phyloP scores from a whole-genome alignment of 768 basidiomycete species.

The Lactarius sp. region DNA sequence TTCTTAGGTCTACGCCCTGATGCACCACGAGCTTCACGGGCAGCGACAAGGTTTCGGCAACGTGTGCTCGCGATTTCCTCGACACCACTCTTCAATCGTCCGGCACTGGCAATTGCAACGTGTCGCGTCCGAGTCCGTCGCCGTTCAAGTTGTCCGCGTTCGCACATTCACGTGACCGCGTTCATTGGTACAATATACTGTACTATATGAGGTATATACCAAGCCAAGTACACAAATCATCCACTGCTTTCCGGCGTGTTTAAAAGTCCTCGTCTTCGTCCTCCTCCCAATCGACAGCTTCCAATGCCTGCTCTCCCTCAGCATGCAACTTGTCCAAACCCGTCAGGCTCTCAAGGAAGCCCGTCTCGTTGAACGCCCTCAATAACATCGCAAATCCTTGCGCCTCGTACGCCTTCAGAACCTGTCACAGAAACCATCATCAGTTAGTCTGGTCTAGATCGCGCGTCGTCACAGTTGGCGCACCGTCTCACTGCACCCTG shows the following conservation, averaged over 20 bases:
- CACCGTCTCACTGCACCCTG: constrained; percentile 83
- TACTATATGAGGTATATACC: not conserved
- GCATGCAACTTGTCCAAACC: constrained; percentile 52
- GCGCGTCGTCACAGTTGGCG: constrained; percentile 27
- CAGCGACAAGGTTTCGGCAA: no score
- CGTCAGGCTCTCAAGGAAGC: constrained; percentile 52
- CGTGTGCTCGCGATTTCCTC: no score
- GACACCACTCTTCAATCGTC: no score
- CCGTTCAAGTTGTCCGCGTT: no score
- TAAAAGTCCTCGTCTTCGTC: constrained; percentile 33
- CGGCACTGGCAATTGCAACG: no score
- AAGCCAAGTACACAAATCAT: not conserved
- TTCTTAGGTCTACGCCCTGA: no score
- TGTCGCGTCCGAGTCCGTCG: no score
- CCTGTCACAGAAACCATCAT: constrained; percentile 38
- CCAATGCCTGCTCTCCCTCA: constrained; percentile 48
- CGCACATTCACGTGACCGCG: no score
- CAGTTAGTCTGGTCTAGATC: not conserved
- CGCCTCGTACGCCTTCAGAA: constrained; percentile 76
- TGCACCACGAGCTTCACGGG: no score
- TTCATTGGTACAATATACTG: not conserved
- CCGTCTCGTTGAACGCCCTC: constrained; percentile 84
- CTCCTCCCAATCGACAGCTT: constrained; percentile 47
- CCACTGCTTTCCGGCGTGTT: not conserved
- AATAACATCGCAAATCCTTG: constrained; percentile 77